Conservation (phyloP, 1,139 yeast species). For the Keqinozyma sinolaborantium region DNA sequence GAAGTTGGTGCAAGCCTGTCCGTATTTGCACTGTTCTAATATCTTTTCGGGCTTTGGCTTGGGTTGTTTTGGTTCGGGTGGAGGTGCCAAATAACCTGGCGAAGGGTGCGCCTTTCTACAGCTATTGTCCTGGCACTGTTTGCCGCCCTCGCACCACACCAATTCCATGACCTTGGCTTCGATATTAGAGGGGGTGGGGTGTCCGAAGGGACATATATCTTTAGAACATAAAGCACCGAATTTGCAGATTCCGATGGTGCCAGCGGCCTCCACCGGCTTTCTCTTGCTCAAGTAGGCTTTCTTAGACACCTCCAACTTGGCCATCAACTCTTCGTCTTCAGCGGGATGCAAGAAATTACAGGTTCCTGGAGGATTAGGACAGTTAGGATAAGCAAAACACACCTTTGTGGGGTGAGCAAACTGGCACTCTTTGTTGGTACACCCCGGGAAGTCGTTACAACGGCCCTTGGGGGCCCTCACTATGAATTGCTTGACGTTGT, state of each 20-base stretch:
- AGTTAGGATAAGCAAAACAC: constrained; percentile 75
- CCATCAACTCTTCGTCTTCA: constrained; percentile 71
- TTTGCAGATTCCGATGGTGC: constrained; percentile 61
- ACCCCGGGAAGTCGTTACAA: constrained; percentile 77
- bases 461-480: constrained; percentile 56
- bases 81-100: constrained; percentile 42
- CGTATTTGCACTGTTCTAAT: constrained; percentile 81
- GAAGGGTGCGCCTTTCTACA: constrained; percentile 85
- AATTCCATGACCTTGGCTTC: constrained; percentile 64
- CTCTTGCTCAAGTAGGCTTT: constrained; percentile 43
- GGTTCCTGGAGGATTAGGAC: constrained; percentile 77
- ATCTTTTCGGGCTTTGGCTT: constrained; percentile 30
- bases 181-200: constrained; percentile 83
- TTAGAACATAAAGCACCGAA: constrained; percentile 73
- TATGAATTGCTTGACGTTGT: constrained; percentile 21
- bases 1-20: constrained; percentile 68
- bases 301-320: constrained; percentile 58
- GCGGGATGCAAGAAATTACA: constrained; percentile 82
- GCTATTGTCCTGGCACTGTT: constrained; percentile 53
- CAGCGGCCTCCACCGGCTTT: constrained; percentile 26
- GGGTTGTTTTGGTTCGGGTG: constrained; percentile 14
- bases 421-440: constrained; percentile 63
- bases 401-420: constrained; percentile 77
- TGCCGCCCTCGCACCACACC: constrained; percentile 77
- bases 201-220: constrained; percentile 82